Evolutionary conservation across 2,329 filamentous ascomycete species (phyloP).

Genomic region (Monilinia fructicola): DNA sequence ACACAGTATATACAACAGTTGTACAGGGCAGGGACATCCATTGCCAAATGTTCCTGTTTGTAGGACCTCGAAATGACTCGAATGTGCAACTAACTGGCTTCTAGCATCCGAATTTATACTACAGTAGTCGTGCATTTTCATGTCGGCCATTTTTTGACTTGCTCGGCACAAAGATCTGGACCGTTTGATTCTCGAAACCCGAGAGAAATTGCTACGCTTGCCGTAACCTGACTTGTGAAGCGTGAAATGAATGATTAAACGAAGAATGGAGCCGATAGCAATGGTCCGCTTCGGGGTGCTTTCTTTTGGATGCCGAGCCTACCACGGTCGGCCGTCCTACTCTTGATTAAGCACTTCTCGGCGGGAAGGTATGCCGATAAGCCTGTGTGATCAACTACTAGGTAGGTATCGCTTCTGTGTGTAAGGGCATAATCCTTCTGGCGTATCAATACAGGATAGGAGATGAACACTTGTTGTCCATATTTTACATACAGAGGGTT

Average conservation of each 20-base stretch:
- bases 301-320: neutral
- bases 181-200: neutral
- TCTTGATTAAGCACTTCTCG: too few species aligned
- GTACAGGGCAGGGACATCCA: neutral
- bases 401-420: neutral
- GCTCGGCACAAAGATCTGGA: neutral
- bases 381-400: conserved; percentile 1
- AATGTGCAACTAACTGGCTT: neutral
- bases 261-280: neutral
- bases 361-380: neutral
- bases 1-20: neutral
- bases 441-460: neutral
- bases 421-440: neutral
- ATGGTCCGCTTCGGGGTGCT: neutral
- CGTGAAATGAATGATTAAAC: neutral
- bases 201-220: neutral
- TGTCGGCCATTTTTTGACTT: neutral
- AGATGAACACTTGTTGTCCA: neutral
- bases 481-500: neutral
- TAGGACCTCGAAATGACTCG: neutral
- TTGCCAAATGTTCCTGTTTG: neutral
- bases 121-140: neutral
- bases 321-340: neutral
- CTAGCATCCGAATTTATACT: neutral
- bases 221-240: neutral